Percentiles rank a stretch among this genome's conserved stretches.
These are phyloP conservation scores for Blastobotrys chiropterorum DNA, from an alignment of 805 yeast species.

Conservation along the genomic window DNA sequence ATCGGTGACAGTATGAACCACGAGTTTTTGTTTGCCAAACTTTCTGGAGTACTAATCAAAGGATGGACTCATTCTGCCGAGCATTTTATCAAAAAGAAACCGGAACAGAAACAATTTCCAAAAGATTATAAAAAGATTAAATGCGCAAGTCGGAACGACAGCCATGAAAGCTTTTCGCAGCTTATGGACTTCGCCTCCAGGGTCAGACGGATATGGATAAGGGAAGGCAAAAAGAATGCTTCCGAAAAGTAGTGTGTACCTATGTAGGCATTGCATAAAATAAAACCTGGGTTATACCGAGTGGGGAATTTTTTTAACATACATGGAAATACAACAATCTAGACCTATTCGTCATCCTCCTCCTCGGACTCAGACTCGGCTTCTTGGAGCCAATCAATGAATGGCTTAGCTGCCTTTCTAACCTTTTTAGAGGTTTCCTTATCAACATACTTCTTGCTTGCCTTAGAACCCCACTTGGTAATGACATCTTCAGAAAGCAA, in stretches of 20 bases:
- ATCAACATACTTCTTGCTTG: conserved; percentile 87
- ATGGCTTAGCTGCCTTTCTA: conserved; percentile 93
- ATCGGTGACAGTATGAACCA: neutral
- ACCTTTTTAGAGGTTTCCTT: conserved; percentile 90
- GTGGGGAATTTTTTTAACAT: neutral
- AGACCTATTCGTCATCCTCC: conserved; percentile 34
- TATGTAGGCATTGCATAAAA: too few relatives aligned
- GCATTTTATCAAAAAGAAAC: neutral
- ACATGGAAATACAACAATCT: conserved; percentile 1
- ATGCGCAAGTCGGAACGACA: neutral
- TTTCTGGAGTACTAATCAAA: neutral
- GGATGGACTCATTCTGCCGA: neutral
- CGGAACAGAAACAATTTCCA: neutral
- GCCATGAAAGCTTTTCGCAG: neutral
- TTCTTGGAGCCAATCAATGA: conserved; percentile 88
- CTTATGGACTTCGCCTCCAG: neutral
- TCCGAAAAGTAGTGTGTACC: neutral
- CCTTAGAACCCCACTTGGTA: conserved; percentile 80
- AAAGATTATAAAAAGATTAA: neutral
- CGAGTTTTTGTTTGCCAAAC: neutral
- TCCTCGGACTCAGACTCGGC: conserved; percentile 81
- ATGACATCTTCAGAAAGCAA: conserved; percentile 78
- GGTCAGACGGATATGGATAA: neutral
- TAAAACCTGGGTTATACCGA: too few relatives aligned
- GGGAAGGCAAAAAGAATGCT: neutral